Percentiles rank a stretch among this genome's conserved stretches.
Conservation (phyloP, 2,329 filamentous ascomycete genomes). For the Sclerotinia borealis region DNA sequence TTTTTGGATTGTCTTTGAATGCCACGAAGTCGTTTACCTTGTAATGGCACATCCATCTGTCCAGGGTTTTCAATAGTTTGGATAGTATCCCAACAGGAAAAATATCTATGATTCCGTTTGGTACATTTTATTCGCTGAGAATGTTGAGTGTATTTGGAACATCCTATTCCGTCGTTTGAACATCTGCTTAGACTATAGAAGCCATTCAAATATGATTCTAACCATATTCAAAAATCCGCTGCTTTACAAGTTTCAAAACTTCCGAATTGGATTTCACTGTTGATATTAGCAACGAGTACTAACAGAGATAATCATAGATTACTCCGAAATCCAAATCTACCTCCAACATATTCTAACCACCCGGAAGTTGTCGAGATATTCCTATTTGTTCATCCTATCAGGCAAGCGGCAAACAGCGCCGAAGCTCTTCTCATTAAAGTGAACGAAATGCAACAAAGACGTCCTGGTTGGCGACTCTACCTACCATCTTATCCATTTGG, state of each 20-base stretch:
- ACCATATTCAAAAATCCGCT: neutral
- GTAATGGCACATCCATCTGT: neutral
- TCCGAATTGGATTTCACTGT: neutral
- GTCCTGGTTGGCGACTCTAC: slow-evolving; percentile 39
- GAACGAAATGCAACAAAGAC: slow-evolving; percentile 40
- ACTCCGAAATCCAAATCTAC: slow-evolving; percentile 40
- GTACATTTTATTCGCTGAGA: too few relatives aligned
- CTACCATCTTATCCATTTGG: slow-evolving; percentile 48
- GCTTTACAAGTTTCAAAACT: too few relatives aligned
- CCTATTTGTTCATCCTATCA: slow-evolving; percentile 48
- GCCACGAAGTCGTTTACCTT: neutral
- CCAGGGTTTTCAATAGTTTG: neutral
- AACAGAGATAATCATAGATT: slow-evolving; percentile 29
- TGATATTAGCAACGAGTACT: neutral
- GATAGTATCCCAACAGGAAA: neutral
- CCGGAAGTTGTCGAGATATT: slow-evolving; percentile 48
- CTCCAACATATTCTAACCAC: slow-evolving; percentile 41
- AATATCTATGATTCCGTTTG: neutral
- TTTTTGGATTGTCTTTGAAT: neutral
- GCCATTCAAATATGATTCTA: neutral
- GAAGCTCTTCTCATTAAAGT: slow-evolving; percentile 43
- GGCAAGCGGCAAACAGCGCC: slow-evolving; percentile 45
- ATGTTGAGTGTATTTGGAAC: neutral
- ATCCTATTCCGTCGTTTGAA: neutral
- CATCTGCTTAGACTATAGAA: too few relatives aligned